These are phyloP conservation scores for Triticum monococcum DNA, from an alignment of 176 grass and related monocot species.

Conservation along the genomic window DNA sequence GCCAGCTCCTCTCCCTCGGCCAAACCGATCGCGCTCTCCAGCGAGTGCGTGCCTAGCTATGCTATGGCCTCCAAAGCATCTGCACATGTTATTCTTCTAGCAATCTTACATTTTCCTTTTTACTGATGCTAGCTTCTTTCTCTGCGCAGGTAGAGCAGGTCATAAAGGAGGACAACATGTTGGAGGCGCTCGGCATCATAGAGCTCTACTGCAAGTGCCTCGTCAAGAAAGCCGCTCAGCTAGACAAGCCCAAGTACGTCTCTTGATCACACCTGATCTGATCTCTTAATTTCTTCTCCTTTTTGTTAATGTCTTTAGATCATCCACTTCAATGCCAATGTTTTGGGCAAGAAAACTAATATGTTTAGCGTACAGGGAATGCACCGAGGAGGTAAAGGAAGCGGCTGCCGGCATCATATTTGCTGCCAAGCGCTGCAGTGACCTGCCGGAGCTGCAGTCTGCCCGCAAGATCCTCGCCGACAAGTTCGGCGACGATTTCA, in stretches of 20 bases:
- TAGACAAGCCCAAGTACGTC: constrained; percentile 35
- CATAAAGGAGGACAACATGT: constrained; percentile 43
- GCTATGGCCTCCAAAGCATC: not conserved
- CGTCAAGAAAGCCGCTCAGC: not conserved
- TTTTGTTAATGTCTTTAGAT: not conserved
- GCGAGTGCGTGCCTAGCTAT: not conserved
- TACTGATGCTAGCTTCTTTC: not conserved
- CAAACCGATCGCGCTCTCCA: constrained; percentile 41
- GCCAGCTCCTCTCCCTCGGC: constrained; percentile 41
- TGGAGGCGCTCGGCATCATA: constrained; percentile 47
- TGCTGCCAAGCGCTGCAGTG: constrained; percentile 37
- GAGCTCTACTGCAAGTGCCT: constrained; percentile 48
- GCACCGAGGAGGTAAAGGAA: constrained; percentile 21
- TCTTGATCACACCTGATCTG: not conserved
- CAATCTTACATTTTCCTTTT: not conserved
- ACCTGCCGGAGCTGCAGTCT: constrained; percentile 39
- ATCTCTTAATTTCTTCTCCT: not conserved
- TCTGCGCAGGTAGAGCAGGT: constrained; percentile 37
- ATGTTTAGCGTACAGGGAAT: constrained; percentile 24
- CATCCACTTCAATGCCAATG: not conserved
- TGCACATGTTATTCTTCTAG: too few species aligned
- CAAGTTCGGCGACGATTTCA: constrained; percentile 39
- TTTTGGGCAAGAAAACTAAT: not conserved
- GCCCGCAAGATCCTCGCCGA: constrained; percentile 34
- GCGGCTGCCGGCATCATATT: constrained; percentile 41